Evolutionary conservation across 805 yeast genomes (phyloP).

Genomic region (Nakazawaea pomicola): DNA sequence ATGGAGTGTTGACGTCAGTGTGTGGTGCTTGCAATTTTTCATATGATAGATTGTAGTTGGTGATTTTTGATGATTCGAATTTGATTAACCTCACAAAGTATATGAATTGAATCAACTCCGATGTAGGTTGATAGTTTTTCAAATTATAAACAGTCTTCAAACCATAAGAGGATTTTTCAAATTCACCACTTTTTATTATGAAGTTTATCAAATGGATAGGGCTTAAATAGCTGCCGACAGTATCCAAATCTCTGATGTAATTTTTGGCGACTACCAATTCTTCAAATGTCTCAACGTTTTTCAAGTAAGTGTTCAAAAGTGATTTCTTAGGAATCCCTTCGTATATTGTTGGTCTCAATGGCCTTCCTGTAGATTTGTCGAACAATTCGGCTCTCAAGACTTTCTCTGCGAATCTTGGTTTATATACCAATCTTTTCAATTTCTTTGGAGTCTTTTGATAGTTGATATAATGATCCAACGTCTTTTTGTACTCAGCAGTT

Average conservation of each 20-base stretch:
- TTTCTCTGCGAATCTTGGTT: constrained; percentile 13
- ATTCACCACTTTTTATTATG: constrained; percentile 9
- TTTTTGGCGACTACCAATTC: constrained; percentile 12
- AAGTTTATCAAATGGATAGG: constrained; percentile 8
- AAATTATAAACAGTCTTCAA: constrained; percentile 9
- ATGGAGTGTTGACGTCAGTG: not conserved
- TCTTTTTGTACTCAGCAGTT: not conserved
- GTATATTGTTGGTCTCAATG: constrained; percentile 12
- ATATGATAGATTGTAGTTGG: not conserved
- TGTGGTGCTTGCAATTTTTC: constrained; percentile 7
- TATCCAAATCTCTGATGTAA: constrained; percentile 5
- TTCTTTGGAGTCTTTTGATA: constrained; percentile 11
- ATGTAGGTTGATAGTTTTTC: not conserved
- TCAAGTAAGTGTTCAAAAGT: constrained; percentile 10
- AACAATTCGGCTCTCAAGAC: constrained; percentile 15
- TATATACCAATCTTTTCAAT: constrained; percentile 13
- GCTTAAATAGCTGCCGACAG: not conserved
- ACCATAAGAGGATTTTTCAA: constrained; percentile 8
- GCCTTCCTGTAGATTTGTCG: constrained; percentile 13
- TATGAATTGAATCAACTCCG: constrained; percentile 7
- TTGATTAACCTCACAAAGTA: constrained; percentile 7
- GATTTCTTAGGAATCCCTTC: constrained; percentile 9
- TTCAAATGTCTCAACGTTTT: constrained; percentile 9
- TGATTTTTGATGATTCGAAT: not conserved
- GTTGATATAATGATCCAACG: constrained; percentile 8